phyloP scores from a whole-genome alignment of 2,329 filamentous ascomycete species.

The Aureobasidium sp. region DNA sequence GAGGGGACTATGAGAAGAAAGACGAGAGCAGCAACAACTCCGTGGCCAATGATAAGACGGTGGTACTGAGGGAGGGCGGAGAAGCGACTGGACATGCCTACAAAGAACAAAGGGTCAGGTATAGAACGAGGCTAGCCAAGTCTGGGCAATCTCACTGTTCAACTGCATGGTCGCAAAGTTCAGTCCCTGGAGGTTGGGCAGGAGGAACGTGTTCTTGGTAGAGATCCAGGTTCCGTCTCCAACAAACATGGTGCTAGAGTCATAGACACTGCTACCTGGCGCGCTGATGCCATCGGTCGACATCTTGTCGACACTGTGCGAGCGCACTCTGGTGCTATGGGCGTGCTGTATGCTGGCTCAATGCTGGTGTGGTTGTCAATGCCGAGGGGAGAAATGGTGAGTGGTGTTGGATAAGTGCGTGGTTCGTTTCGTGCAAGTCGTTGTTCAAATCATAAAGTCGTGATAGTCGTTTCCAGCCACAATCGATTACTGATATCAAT shows the following conservation, averaged over 20 bases:
- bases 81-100: conserved; percentile 79
- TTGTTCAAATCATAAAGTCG: conserved; percentile 6
- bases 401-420: background rate
- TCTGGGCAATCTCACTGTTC: conserved; percentile 55
- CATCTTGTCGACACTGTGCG: conserved; percentile 3
- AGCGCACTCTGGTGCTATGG: background rate
- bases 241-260: conserved; percentile 66
- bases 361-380: background rate
- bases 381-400: background rate
- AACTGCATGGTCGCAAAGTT: conserved; percentile 79
- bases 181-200: conserved; percentile 68
- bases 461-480: conserved; percentile 8
- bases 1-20: conserved; percentile 68
- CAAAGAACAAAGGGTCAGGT: conserved; percentile 1
- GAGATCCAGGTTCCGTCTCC: conserved; percentile 83
- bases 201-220: conserved; percentile 65
- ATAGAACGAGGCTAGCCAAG: background rate
- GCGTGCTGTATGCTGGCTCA: background rate
- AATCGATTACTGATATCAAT: conserved; percentile 5
- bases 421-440: background rate
- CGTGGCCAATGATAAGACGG: conserved; percentile 62
- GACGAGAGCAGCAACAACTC: conserved; percentile 61
- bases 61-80: conserved; percentile 63
- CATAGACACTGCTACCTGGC: conserved; percentile 65
- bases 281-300: conserved; percentile 45